phyloP scores from a whole-genome alignment of 2,329 filamentous ascomycete species.

The Fusarium palustre region DNA sequence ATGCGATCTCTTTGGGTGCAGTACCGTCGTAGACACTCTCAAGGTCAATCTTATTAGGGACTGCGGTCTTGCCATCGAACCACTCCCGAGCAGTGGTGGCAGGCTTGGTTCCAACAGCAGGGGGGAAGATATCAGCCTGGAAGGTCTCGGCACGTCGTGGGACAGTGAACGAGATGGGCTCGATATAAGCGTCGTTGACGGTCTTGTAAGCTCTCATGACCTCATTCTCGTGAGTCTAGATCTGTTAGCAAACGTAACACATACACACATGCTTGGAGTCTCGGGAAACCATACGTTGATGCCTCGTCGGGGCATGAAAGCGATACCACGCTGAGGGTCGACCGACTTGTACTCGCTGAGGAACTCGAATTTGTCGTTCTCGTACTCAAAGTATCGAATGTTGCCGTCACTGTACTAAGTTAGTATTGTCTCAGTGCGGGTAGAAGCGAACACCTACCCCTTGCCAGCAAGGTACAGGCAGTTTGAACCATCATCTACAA shows the following conservation, averaged over 20 bases:
- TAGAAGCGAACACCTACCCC: slow-evolving; percentile 73
- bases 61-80: slow-evolving; percentile 83
- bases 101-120: slow-evolving; percentile 81
- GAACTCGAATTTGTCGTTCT: slow-evolving; percentile 98
- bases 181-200: slow-evolving; percentile 92
- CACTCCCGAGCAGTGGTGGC: slow-evolving; percentile 85
- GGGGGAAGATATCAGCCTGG: slow-evolving; percentile 97
- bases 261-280: neutral
- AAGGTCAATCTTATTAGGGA: slow-evolving; percentile 93
- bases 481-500: slow-evolving; percentile 85
- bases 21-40: slow-evolving; percentile 91
- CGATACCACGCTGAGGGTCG: slow-evolving; percentile 93
- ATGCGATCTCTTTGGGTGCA: slow-evolving; percentile 79
- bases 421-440: slow-evolving; percentile 9
- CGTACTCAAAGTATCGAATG: slow-evolving; percentile 98
- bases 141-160: slow-evolving; percentile 93
- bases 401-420: slow-evolving; percentile 82
- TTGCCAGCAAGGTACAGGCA: slow-evolving; percentile 97
- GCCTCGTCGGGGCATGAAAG: slow-evolving; percentile 93
- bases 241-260: slow-evolving; percentile 38
- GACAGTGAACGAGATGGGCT: slow-evolving; percentile 97
- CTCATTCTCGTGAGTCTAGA: slow-evolving; percentile 90
- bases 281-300: slow-evolving; percentile 75
- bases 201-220: slow-evolving; percentile 97
- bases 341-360: slow-evolving; percentile 97